These are phyloP conservation scores for Syncephalis plumigaleata DNA, from an alignment of 371 early-diverging fungal species.

Conservation along the genomic window DNA sequence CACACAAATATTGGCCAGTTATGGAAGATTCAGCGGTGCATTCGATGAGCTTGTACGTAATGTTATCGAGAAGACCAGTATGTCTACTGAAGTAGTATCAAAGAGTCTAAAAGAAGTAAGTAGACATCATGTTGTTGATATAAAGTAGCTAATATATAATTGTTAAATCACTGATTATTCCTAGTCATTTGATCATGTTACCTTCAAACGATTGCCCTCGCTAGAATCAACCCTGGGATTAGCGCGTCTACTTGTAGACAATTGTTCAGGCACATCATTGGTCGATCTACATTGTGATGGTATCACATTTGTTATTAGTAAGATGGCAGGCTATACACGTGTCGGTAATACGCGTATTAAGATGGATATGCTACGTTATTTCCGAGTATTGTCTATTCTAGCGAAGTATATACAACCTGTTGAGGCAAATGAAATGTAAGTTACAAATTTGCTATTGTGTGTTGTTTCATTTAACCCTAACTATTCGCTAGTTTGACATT, in stretches of 20 bases:
- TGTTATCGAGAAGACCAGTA: conserved; percentile 18
- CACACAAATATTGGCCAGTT: conserved; percentile 16
- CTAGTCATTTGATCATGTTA: conserved; percentile 6
- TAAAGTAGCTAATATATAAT: conserved; percentile 1
- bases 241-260: conserved; percentile 2
- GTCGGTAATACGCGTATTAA: background rate
- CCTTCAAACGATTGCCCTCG: conserved; percentile 3
- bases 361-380: conserved; percentile 8
- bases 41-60: conserved; percentile 27
- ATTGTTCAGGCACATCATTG: background rate
- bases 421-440: too few relatives aligned
- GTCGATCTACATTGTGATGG: conserved; percentile 11
- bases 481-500: background rate
- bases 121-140: too few relatives aligned
- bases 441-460: conserved; percentile 7
- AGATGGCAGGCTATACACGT: conserved; percentile 4
- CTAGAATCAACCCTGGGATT: conserved; percentile 5
- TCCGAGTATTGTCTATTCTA: conserved; percentile 6
- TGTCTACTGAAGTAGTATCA: too few relatives aligned
- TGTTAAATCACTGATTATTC: too few relatives aligned
- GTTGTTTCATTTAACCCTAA: background rate
- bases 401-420: too few relatives aligned
- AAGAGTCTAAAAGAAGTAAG: too few relatives aligned
- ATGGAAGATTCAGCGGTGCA: conserved; percentile 18
- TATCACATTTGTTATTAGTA: conserved; percentile 5